Evolutionary conservation across 148 eudicot species (phyloP), one percentile per base, ranked within the genome.

Genomic region (Diospyros kaki): DNA sequence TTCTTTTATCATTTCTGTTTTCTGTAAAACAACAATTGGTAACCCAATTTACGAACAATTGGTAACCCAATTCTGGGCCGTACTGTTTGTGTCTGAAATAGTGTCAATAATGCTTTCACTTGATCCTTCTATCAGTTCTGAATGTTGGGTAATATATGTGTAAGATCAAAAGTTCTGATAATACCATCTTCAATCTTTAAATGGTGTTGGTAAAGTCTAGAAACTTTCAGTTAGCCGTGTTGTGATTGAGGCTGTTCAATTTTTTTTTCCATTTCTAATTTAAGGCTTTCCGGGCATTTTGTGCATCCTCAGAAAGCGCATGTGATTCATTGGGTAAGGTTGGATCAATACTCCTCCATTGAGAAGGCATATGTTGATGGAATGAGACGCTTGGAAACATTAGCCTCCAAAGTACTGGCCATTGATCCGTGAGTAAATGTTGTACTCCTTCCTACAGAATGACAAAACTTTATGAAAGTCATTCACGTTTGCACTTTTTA

Each of bases 341-440:
- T 87, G 40, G 84, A 87, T 81, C 77, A 72, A 63, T 84, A 80
- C 66, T 66, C 79, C 53, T 82, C 87, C 61, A 40, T 78, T 64
- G 80, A 82, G 66, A 70, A 82, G 75, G 87, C 90, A 63, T 87
- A 87, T 75, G 60, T n/a, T 15, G 87, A 87, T 73, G 90, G 90
- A 41, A 76, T 73, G 58, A 72, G 71, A 52, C 87, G 81, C 69
- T 82, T 87, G 86, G 83, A 84, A 54, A 50, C 51, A 54, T 76
- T 87, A 11, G 76, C 80, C 38, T 87, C 90, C 18, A 82, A 58
- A 80, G 86, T 87, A 17, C 81, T 76, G 28, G 78, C 78, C 73
- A 77, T 86, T 72, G 84, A 76, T 51, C 73, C 78, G 90, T 87
- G 67, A 87, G 90, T 81, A 54, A 13, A 39, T 54, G 3, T 73